These are phyloP conservation scores for Microdochium bolleyi DNA, from an alignment of 2,329 filamentous ascomycete genomes.

Conservation along the genomic window DNA sequence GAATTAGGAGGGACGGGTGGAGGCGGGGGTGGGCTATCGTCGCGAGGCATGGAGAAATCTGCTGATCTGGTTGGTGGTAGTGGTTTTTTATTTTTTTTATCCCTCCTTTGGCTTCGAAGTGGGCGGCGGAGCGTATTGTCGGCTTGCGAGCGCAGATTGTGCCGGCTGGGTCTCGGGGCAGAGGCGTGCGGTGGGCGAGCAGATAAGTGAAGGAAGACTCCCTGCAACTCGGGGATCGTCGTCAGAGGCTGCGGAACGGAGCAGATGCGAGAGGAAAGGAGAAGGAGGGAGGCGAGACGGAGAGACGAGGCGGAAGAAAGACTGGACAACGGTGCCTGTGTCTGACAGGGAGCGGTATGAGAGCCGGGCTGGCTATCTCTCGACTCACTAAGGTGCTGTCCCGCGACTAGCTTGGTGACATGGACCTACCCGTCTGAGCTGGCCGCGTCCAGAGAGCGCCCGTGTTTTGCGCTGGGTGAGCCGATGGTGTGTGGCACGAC, in stretches of 20 bases:
- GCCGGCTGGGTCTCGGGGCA: neutral
- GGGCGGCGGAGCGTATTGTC: neutral
- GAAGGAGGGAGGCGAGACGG: neutral
- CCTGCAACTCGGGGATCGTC: neutral
- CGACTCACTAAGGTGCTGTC: neutral
- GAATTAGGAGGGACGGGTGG: slow-evolving; percentile 57
- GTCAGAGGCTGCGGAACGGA: neutral
- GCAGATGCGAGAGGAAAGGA: neutral
- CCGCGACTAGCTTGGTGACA: too few relatives aligned
- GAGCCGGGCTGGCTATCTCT: neutral
- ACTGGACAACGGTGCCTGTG: neutral
- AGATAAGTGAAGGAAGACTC: neutral
- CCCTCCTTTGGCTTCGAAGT: neutral
- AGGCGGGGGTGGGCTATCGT: slow-evolving; percentile 54
- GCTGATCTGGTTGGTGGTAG: neutral
- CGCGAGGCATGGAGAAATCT: slow-evolving; percentile 48
- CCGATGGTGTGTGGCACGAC: too few relatives aligned
- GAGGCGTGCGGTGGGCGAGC: neutral
- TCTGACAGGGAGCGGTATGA: neutral
- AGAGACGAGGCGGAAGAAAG: neutral
- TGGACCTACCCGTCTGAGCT: too few relatives aligned
- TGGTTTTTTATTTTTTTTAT: neutral
- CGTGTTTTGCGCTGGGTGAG: too few relatives aligned
- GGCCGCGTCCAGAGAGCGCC: too few relatives aligned
- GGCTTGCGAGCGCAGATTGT: neutral